Evolutionary conservation across 2,329 filamentous ascomycete genomes (phyloP).

Genomic region (Emericellopsis atlantica): DNA sequence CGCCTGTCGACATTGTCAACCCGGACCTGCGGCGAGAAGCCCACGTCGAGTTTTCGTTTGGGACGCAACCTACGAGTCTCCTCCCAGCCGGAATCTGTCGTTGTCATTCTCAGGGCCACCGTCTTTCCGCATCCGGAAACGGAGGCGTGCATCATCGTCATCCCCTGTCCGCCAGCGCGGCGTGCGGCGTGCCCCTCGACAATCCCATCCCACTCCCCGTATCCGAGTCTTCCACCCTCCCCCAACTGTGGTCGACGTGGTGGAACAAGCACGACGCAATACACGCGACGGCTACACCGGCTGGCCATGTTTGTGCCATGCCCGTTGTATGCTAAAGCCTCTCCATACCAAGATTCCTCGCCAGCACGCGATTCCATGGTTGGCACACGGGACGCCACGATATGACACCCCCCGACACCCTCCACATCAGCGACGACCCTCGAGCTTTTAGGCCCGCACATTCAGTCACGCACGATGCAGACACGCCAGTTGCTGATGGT

Average conservation of each 20-base stretch:
- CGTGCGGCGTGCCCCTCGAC: too few relatives aligned
- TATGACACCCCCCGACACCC: conserved; percentile 18
- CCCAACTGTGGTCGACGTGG: too few relatives aligned
- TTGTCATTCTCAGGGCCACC: too few relatives aligned
- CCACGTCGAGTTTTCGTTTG: too few relatives aligned
- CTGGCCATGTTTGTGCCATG: conserved; percentile 1
- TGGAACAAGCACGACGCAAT: too few relatives aligned
- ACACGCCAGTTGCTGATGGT: background rate
- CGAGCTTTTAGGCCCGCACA: conserved; percentile 7
- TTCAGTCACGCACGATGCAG: background rate
- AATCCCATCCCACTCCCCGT: too few relatives aligned
- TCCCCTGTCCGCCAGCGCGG: background rate
- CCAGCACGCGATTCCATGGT: background rate
- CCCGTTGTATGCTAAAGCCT: background rate
- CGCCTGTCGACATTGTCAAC: too few relatives aligned
- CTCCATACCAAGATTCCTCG: background rate
- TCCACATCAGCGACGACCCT: conserved; percentile 14
- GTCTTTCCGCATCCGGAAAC: background rate
- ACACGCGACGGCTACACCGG: background rate
- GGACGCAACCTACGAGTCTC: too few relatives aligned
- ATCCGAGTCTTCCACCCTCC: too few relatives aligned
- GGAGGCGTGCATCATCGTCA: background rate
- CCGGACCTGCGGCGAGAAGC: too few relatives aligned
- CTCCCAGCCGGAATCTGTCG: too few relatives aligned
- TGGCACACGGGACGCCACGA: conserved; percentile 10